Evolutionary conservation across 495 filamentous ascomycete genomes (phyloP).

Genomic region (Penicillium lagena): DNA sequence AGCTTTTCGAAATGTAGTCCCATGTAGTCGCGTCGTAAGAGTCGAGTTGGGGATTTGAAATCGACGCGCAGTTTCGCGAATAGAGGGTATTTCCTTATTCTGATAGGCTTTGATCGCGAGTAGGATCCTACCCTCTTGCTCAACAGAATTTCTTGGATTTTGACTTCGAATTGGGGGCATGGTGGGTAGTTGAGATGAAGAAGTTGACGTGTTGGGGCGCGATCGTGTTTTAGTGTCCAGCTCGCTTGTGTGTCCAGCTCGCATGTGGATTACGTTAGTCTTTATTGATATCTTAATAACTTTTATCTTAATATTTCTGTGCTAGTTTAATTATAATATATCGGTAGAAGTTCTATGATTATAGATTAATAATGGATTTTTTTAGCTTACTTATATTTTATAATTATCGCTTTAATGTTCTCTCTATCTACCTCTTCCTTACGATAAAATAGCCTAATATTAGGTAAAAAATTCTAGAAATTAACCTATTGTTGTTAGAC

Average conservation of each 20-base stretch:
- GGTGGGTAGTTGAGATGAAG: conserved; percentile 1
- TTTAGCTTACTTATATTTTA: no score
- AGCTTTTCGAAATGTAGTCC: no score
- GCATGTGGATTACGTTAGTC: background rate
- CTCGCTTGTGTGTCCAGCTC: no score
- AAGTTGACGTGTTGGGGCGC: background rate
- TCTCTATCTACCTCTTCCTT: no score
- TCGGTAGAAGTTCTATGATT: background rate
- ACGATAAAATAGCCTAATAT: conserved; percentile 3
- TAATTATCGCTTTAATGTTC: no score
- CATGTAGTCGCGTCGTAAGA: no score
- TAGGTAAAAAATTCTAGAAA: background rate
- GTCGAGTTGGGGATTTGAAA: conserved; percentile 7
- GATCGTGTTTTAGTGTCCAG: background rate
- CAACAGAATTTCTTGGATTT: background rate
- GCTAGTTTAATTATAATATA: background rate
- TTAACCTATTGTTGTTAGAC: background rate
- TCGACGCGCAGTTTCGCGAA: conserved; percentile 8
- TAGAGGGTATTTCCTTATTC: conserved; percentile 8
- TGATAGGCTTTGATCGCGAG: conserved; percentile 6
- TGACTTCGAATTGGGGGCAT: background rate
- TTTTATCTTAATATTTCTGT: background rate
- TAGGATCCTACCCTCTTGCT: conserved; percentile 7
- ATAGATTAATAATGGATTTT: background rate
- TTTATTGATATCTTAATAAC: background rate